Percentiles rank a stretch among this genome's conserved stretches.
These are phyloP conservation scores for Mortierella sp. DNA, from an alignment of 371 early-diverging fungal genomes.

Conservation along the genomic window DNA sequence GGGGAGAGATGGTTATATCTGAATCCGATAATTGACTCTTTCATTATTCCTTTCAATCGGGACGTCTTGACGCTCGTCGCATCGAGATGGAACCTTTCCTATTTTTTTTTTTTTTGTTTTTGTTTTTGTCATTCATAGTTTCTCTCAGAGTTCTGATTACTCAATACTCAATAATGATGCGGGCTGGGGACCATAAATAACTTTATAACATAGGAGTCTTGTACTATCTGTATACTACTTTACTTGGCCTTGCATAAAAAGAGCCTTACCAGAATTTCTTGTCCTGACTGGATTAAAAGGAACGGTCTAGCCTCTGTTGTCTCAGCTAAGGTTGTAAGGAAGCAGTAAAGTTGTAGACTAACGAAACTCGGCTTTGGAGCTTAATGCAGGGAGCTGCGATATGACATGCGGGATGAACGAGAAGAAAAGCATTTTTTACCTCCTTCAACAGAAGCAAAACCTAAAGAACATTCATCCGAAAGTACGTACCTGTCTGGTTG, in stretches of 20 bases:
- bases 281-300: conserved; percentile 13
- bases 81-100: conserved; percentile 21
- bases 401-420: too few relatives aligned
- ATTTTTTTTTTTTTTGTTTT: neutral
- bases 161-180: neutral
- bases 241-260: neutral
- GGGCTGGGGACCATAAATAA: neutral
- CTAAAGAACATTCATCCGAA: neutral
- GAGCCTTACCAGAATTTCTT: conserved; percentile 10
- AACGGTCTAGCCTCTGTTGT: neutral
- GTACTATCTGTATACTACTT: too few relatives aligned
- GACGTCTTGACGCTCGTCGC: neutral
- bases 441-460: neutral
- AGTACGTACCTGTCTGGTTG: neutral
- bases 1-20: conserved; percentile 1
- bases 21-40: conserved; percentile 20
- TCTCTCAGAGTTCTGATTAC: neutral
- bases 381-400: too few relatives aligned
- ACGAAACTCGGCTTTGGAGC: neutral
- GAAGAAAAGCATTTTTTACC: too few relatives aligned
- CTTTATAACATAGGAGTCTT: too few relatives aligned
- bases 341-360: too few relatives aligned
- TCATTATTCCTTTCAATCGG: conserved; percentile 8
- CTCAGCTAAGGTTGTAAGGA: neutral
- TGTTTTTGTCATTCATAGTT: neutral